Evolutionary conservation across 2,329 filamentous ascomycete species (phyloP).

Genomic region (Botrytis pseudocinerea): DNA sequence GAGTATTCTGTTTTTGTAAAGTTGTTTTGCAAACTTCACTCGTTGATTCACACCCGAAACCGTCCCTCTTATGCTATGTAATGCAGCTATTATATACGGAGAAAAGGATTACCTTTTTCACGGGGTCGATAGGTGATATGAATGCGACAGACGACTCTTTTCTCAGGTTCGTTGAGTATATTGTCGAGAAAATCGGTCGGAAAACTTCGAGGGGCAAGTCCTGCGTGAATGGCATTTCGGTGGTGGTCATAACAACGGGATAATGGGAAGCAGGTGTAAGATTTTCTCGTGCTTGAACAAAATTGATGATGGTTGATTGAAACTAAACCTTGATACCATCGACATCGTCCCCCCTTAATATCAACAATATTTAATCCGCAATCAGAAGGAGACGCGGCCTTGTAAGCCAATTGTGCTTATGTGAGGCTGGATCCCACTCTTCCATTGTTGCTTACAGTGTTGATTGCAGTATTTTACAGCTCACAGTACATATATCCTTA

Average conservation of each 20-base stretch:
- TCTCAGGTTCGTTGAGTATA: no score
- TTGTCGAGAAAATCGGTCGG: background rate
- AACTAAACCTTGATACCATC: no score
- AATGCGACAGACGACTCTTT: background rate
- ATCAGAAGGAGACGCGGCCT: no score
- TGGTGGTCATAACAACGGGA: no score
- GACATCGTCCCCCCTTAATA: no score
- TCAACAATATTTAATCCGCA: no score
- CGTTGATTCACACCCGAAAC: rapidly evolving
- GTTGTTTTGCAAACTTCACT: background rate
- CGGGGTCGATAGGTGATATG: background rate
- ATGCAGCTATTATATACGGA: no score
- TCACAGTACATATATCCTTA: background rate
- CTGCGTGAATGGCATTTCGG: background rate
- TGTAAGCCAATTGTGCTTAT: background rate
- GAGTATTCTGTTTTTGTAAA: background rate
- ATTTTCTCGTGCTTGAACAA: no score
- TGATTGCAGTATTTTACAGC: background rate
- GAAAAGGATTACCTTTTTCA: background rate
- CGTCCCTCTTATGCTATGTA: background rate
- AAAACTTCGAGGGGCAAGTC: background rate
- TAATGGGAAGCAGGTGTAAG: no score
- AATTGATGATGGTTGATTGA: no score
- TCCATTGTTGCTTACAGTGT: background rate
- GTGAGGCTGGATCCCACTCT: background rate